These are phyloP conservation scores for Diaporthe sp. DNA, from an alignment of 2,329 filamentous ascomycete species.

Conservation along the genomic window DNA sequence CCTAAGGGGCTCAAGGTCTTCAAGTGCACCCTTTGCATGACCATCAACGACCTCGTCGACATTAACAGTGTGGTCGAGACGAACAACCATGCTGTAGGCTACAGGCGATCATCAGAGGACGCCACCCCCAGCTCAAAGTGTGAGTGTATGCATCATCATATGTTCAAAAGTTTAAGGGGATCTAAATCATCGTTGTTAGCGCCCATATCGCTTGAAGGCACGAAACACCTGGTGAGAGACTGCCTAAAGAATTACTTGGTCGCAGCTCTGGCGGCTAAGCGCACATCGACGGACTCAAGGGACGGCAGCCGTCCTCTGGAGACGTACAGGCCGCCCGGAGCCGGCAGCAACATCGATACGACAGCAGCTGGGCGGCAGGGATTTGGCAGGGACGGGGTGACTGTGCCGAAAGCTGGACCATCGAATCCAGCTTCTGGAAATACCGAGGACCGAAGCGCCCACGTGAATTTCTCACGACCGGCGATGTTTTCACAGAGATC, in stretches of 20 bases:
- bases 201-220: constrained; percentile 71
- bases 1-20: constrained; percentile 81
- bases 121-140: constrained; percentile 40
- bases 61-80: constrained; percentile 34
- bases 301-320: constrained; percentile 35
- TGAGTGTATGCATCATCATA: constrained; percentile 25
- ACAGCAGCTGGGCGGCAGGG: neutral
- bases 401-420: constrained; percentile 31
- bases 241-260: constrained; percentile 57
- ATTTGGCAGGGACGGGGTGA: constrained; percentile 14
- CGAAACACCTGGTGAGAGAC: constrained; percentile 63
- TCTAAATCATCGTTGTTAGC: constrained; percentile 32
- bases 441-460: constrained; percentile 49
- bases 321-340: constrained; percentile 1
- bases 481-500: constrained; percentile 49
- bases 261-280: constrained; percentile 45
- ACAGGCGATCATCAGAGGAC: constrained; percentile 41
- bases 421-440: constrained; percentile 17
- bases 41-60: constrained; percentile 80
- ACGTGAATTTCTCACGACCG: constrained; percentile 25
- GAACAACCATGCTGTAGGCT: constrained; percentile 29
- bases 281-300: constrained; percentile 32
- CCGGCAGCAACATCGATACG: constrained; percentile 1
- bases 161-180: neutral
- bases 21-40: constrained; percentile 86